A percentile compares a stretch with the other conserved stretches of the same genome.
Conservation (phyloP, 805 yeast species). For the Metschnikowia aberdeeniae region DNA sequence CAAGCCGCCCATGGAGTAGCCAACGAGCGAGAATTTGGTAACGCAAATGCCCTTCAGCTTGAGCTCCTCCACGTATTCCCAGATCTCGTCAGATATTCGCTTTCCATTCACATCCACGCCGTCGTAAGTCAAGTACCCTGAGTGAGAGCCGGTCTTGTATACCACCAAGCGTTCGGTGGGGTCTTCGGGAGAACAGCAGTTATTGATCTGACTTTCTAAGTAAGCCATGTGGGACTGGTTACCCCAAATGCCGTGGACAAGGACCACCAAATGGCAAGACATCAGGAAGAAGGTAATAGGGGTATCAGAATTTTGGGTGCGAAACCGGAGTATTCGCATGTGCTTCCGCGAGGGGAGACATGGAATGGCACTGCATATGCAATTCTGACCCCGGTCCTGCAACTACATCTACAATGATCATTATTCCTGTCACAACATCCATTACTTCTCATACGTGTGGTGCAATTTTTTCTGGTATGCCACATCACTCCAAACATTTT, state of each 20-base stretch:
- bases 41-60: slow-evolving; percentile 27
- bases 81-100: slow-evolving; percentile 66
- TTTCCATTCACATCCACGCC: slow-evolving; percentile 84
- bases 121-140: slow-evolving; percentile 77
- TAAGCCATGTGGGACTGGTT: slow-evolving; percentile 11
- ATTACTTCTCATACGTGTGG: too few species aligned
- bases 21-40: slow-evolving; percentile 66
- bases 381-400: too few species aligned
- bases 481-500: slow-evolving; percentile 9
- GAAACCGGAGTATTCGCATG: too few species aligned
- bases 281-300: slow-evolving; percentile 16
- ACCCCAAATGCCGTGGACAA: slow-evolving; percentile 63
- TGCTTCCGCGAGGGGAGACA: too few species aligned
- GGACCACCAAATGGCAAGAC: slow-evolving; percentile 57
- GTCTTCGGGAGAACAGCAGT: slow-evolving; percentile 17
- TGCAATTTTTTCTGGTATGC: not conserved
- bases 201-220: slow-evolving; percentile 9
- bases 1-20: slow-evolving; percentile 87
- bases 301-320: not conserved
- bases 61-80: slow-evolving; percentile 12
- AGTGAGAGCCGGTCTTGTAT: slow-evolving; percentile 55
- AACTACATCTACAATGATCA: too few species aligned
- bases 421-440: too few species aligned
- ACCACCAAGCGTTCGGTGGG: slow-evolving; percentile 31
- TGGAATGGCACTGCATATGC: too few species aligned